Evolutionary conservation across 75 land plant genomes (phyloP).

Genomic region (Chamaecyparis obtusa): DNA sequence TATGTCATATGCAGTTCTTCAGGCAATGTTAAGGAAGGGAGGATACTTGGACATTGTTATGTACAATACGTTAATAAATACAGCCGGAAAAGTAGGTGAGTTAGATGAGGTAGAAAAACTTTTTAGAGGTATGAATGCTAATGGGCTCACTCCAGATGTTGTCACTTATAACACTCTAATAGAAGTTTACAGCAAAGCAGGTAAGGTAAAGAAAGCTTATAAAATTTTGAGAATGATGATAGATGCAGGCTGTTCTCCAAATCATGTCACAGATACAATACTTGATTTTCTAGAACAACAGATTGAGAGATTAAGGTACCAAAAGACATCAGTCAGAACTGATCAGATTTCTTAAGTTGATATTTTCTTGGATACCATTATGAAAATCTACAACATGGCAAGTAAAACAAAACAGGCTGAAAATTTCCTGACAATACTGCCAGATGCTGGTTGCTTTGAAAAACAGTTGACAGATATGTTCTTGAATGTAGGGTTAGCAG

Average conservation of each 20-base stretch:
- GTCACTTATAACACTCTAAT: conserved; percentile 70
- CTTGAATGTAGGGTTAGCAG: not conserved
- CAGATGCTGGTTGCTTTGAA: conserved; percentile 43
- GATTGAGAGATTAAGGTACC: conserved; percentile 47
- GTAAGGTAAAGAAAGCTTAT: conserved; percentile 61
- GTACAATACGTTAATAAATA: conserved; percentile 75
- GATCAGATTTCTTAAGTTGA: not conserved
- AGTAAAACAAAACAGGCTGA: conserved; percentile 60
- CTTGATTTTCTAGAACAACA: conserved; percentile 53
- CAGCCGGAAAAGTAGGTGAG: conserved; percentile 67
- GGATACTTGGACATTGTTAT: conserved; percentile 66
- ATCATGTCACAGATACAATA: conserved; percentile 61
- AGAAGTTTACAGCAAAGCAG: conserved; percentile 57
- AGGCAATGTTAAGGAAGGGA: conserved; percentile 52
- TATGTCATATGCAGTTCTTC: conserved; percentile 56
- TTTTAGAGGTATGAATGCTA: conserved; percentile 59
- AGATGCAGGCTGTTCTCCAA: conserved; percentile 59
- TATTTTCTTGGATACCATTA: conserved; percentile 18
- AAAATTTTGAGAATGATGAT: conserved; percentile 61
- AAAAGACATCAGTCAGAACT: conserved; percentile 29
- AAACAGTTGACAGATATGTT: not conserved
- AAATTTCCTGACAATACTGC: conserved; percentile 52
- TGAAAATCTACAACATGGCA: conserved; percentile 53
- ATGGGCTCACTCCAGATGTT: conserved; percentile 73
- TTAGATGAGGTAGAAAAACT: conserved; percentile 59